Evolutionary conservation across 768 basidiomycete genomes (phyloP), one percentile per base, ranked within the genome.

Genomic region (Xerocomellus dryophilus): DNA sequence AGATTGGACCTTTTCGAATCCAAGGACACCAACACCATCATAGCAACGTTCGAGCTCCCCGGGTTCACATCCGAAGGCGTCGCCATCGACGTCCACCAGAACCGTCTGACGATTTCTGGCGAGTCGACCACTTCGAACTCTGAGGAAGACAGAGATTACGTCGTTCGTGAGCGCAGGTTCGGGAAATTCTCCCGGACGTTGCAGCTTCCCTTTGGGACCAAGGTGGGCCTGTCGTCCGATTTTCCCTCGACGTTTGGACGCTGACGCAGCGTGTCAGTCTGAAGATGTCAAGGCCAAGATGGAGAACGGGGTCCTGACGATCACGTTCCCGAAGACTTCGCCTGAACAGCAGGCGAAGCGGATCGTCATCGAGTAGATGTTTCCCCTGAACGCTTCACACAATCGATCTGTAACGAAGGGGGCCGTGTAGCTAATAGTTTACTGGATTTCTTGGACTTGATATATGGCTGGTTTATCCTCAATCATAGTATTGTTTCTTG

Each of bases 31-130:
- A 76, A 76, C 56, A 53, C 59, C 20, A 74, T 82, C 25, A 80
- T 76, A 2, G 81, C 79, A 10, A 75, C 75, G 7, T 80, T 84
- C 51, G 84, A 83, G 59, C 66, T 82, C 2, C 82, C 83, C 6
- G 81, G 82, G 8, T 62, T 82, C 47, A 77, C 73, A 50, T 78
- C 79, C 49, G 75, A 79, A 40, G 71, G 74, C 44, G 72, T 83
- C 40, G 60, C 66, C 34, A 77, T 83, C 47, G 74, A 81, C 47
- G 64, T 81, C 20, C 73, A 75, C 38, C 73, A 79, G 54, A 72
- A 74, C 53, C 73, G 71, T 36, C 67, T 85, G 46, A 78, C 71
- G 3, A 68, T 84, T 35, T 76, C 77, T 8, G 80, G 78, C 23
- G 75, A 81, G 62, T 70, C 60, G 23, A 64, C 67, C 11, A 43